Evolutionary conservation across 768 basidiomycete species (phyloP).

Genomic region (Boletus rex-veris): DNA sequence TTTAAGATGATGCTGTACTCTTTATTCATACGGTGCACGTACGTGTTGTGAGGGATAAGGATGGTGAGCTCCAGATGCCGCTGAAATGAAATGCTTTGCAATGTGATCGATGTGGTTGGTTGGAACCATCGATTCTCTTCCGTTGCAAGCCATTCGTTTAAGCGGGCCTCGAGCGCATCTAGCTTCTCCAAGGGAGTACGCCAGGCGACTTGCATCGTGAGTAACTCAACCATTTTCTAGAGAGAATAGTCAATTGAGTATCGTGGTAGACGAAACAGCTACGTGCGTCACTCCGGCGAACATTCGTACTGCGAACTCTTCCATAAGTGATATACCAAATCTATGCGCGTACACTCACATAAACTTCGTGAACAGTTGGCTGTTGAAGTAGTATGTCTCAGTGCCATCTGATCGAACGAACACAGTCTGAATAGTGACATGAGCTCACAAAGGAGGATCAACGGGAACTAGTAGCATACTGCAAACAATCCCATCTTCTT

Average conservation of each 20-base stretch:
- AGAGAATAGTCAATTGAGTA: constrained; percentile 9
- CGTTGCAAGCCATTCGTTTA: constrained; percentile 75
- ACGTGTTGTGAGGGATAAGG: constrained; percentile 53
- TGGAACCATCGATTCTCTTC: constrained; percentile 81
- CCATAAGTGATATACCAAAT: not conserved
- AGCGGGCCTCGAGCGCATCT: constrained; percentile 59
- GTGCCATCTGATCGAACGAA: constrained; percentile 73
- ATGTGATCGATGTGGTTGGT: constrained; percentile 57
- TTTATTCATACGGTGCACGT: constrained; percentile 15
- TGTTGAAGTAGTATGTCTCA: constrained; percentile 80
- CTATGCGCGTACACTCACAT: constrained; percentile 44
- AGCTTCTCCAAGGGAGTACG: constrained; percentile 68
- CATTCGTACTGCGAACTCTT: constrained; percentile 51
- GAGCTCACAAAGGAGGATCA: not conserved
- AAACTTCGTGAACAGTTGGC: constrained; percentile 69
- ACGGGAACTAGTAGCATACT: constrained; percentile 32
- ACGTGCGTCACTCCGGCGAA: constrained; percentile 64
- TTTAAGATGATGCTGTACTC: constrained; percentile 1
- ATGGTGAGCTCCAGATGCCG: constrained; percentile 67
- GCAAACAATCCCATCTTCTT: constrained; percentile 81
- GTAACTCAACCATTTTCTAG: constrained; percentile 64
- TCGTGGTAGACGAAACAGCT: not conserved
- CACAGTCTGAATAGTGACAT: constrained; percentile 44
- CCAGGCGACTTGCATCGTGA: constrained; percentile 74
- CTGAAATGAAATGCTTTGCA: constrained; percentile 66